phyloP scores from a whole-genome alignment of 257 asterid genomes.

The Pogostemon cablin region DNA sequence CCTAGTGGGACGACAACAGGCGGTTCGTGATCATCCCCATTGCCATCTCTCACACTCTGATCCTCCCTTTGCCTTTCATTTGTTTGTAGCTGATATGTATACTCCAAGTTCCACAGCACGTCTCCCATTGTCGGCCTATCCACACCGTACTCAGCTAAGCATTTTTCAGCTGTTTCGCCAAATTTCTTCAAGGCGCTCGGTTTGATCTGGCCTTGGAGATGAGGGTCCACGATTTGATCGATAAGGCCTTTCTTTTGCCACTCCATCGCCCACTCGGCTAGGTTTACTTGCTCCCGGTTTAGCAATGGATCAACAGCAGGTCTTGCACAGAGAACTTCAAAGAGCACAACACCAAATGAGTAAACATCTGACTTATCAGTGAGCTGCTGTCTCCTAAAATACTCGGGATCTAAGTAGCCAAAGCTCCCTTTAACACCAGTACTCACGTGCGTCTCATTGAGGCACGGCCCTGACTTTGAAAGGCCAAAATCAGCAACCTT shows the following conservation, averaged over 20 bases:
- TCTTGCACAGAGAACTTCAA: constrained; percentile 76
- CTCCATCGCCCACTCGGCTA: constrained; percentile 80
- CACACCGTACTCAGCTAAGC: constrained; percentile 68
- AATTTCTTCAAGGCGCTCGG: constrained; percentile 48
- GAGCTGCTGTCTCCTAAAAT: constrained; percentile 68
- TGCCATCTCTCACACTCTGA: constrained; percentile 21
- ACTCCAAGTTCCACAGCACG: constrained; percentile 81
- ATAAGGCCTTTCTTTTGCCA: constrained; percentile 65
- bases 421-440: constrained; percentile 86
- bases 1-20: constrained; percentile 32
- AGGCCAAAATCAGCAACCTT: constrained; percentile 88
- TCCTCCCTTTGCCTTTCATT: constrained; percentile 34
- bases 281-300: constrained; percentile 57
- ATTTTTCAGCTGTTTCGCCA: constrained; percentile 74
- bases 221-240: constrained; percentile 54
- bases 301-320: constrained; percentile 66
- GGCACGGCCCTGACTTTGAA: constrained; percentile 72
- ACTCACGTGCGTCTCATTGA: constrained; percentile 74
- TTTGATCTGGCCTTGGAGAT: constrained; percentile 49
- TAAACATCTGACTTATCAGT: constrained; percentile 80
- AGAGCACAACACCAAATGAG: constrained; percentile 75
- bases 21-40: constrained; percentile 27
- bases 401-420: constrained; percentile 78
- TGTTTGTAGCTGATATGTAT: constrained; percentile 67
- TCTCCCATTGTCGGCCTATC: constrained; percentile 85